A percentile compares a stretch with the other conserved stretches of the same genome.
These are phyloP conservation scores for Phytophthora colocasiae DNA, from an alignment of 352 stramenopile species.

Conservation along the genomic window DNA sequence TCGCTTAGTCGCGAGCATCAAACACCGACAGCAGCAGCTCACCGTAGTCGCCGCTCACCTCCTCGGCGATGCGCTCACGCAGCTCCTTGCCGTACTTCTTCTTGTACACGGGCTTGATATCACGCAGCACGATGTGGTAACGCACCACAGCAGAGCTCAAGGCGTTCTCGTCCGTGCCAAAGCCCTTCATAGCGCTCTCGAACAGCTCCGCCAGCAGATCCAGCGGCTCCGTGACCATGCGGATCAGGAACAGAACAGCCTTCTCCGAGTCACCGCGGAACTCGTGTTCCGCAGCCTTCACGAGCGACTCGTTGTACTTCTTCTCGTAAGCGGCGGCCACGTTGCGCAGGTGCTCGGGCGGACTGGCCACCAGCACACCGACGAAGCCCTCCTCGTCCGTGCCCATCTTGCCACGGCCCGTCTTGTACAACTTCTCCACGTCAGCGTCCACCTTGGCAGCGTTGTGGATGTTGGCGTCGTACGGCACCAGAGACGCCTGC, in stretches of 20 bases:
- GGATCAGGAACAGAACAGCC: constrained; percentile 67
- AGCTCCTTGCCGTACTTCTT: constrained; percentile 84
- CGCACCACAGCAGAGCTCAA: constrained; percentile 72
- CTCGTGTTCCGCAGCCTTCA: constrained; percentile 71
- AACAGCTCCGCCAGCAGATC: constrained; percentile 72
- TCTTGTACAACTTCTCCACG: constrained; percentile 74
- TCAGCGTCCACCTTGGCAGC: constrained; percentile 64
- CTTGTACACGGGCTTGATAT: constrained; percentile 88
- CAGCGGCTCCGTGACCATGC: constrained; percentile 70
- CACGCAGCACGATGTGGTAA: constrained; percentile 82
- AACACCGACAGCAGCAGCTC: constrained; percentile 72
- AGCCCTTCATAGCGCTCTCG: constrained; percentile 75
- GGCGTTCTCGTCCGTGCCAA: constrained; percentile 76
- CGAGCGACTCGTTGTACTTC: constrained; percentile 75
- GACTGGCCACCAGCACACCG: constrained; percentile 54
- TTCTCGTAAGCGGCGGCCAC: constrained; percentile 68
- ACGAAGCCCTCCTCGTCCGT: constrained; percentile 78
- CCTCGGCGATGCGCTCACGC: constrained; percentile 79
- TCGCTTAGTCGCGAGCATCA: constrained; percentile 47
- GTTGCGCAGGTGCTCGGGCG: constrained; percentile 69
- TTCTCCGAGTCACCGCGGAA: constrained; percentile 68
- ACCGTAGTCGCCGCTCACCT: constrained; percentile 80
- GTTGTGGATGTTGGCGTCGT: constrained; percentile 74
- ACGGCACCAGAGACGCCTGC: constrained; percentile 56
- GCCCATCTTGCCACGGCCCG: constrained; percentile 71